These are phyloP conservation scores for Suhomyces faveliae DNA, from an alignment of 805 yeast species.

Conservation along the genomic window DNA sequence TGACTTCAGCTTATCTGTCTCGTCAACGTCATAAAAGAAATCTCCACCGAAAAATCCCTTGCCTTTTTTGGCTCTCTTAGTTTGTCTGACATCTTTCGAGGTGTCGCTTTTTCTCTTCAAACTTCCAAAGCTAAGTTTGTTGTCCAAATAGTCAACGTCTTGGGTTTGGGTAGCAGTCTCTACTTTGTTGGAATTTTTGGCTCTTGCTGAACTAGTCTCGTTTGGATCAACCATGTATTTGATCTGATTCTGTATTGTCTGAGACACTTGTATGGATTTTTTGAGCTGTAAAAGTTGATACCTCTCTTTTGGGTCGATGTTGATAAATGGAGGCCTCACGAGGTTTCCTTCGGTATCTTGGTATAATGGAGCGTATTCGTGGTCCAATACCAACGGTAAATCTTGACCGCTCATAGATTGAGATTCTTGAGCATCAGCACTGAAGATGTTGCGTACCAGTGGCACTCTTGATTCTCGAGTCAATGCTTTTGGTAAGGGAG, in stretches of 20 bases:
- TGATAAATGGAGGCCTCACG: constrained; percentile 45
- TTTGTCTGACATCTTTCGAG: constrained; percentile 7
- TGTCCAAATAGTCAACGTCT: constrained; percentile 27
- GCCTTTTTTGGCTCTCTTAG: constrained; percentile 18
- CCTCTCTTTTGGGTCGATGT: constrained; percentile 43
- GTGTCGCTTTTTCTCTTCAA: constrained; percentile 15
- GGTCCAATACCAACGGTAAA: constrained; percentile 23
- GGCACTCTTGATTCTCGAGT: background rate
- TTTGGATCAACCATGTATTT: constrained; percentile 42
- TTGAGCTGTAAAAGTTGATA: constrained; percentile 42
- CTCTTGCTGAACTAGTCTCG: constrained; percentile 26
- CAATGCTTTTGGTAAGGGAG: constrained; percentile 5
- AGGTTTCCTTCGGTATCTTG: constrained; percentile 37
- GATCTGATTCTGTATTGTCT: constrained; percentile 30
- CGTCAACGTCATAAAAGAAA: constrained; percentile 32
- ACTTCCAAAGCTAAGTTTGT: constrained; percentile 25
- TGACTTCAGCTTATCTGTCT: constrained; percentile 10
- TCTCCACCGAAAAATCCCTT: constrained; percentile 35
- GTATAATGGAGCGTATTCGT: constrained; percentile 35
- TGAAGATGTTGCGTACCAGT: too few relatives aligned
- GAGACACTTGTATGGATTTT: constrained; percentile 36
- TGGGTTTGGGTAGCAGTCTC: constrained; percentile 45
- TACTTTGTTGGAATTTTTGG: constrained; percentile 24
- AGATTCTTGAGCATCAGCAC: background rate
- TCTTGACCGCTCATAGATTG: background rate